Evolutionary conservation across 2,329 filamentous ascomycete species (phyloP), one percentile per base, ranked within the genome.

Genomic region (Apiospora koreana): DNA sequence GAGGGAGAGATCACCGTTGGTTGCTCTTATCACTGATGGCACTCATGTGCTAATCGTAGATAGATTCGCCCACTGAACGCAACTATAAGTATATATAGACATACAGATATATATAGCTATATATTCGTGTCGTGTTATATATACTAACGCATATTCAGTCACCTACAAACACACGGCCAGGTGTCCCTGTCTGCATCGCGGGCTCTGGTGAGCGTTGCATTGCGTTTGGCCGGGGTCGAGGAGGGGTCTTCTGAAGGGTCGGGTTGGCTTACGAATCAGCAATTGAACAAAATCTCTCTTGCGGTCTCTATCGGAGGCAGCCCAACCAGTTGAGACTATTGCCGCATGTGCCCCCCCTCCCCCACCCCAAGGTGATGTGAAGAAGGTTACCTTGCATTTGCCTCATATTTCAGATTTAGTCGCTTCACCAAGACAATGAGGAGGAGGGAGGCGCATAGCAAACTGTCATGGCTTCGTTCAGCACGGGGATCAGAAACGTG

Each of bases 241-340:
- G 50, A 35, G 28, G 50, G 50, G n/a, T n/a, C n/a, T n/a, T 35
- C 7, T 35, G 4, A n/a, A 31, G 54, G 31, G 14, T 31, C 18
- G 54, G 54, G n/a, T 38, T 62, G 54, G 54, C 31, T 62, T 38
- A 62, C 31, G 54, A 62, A 62, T 62, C 54, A 38, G 54, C 54
- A 23, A 62, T 18, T 5, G 31, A n/a, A 38, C 21, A 38, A 62
- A 62, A 14, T 38, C 8, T 62, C 31, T n/a, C 54, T 38, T 14
- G 16, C 23, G 16, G 3, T 35, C 18, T 58, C 18, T 35, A 8
- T n/a, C 31, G 18, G 28, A 62, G 54, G 54, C 54, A 35, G 31
- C 54, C 54, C 54, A 38, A n/a, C 31, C 41, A 43, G 14, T 31
- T n/a, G n/a, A 38, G 54, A 23, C 12, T 21, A 48, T 31, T 18